phyloP scores from a whole-genome alignment of 768 basidiomycete species.

The Candolleomyces eurysporus region DNA sequence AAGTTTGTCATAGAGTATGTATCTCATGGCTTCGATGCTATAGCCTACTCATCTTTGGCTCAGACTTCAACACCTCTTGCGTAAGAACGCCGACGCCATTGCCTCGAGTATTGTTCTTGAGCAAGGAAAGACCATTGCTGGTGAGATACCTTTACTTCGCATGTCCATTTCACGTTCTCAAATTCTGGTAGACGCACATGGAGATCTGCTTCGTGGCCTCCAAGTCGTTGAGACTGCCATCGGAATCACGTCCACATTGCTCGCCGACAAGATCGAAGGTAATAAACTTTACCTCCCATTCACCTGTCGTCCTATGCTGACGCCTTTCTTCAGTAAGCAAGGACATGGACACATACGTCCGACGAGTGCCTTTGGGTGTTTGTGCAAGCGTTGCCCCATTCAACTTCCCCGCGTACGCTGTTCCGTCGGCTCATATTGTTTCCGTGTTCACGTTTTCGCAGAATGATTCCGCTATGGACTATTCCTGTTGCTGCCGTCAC shows the following conservation, averaged over 20 bases:
- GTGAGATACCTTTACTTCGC: slow-evolving; percentile 32
- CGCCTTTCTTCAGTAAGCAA: slow-evolving; percentile 60
- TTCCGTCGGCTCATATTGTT: neutral
- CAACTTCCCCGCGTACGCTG: slow-evolving; percentile 80
- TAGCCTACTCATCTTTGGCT: neutral
- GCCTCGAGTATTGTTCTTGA: slow-evolving; percentile 90
- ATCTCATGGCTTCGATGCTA: neutral
- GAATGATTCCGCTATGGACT: slow-evolving; percentile 97
- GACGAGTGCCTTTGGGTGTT: slow-evolving; percentile 84
- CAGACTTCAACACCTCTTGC: slow-evolving; percentile 85
- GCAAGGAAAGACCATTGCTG: slow-evolving; percentile 92
- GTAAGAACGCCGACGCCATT: slow-evolving; percentile 81
- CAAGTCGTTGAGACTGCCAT: slow-evolving; percentile 85
- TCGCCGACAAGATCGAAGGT: slow-evolving; percentile 94
- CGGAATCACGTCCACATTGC: slow-evolving; percentile 78
- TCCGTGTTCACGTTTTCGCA: slow-evolving; percentile 22
- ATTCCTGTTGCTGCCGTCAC: slow-evolving; percentile 87
- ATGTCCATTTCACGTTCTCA: neutral
- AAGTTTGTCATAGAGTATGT: slow-evolving; percentile 85
- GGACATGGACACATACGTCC: slow-evolving; percentile 94
- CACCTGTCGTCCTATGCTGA: neutral
- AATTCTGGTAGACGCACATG: slow-evolving; percentile 75
- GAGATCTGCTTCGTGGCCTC: slow-evolving; percentile 89
- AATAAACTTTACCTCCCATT: slow-evolving; percentile 18
- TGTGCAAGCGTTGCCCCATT: slow-evolving; percentile 86